Conservation (phyloP, 192 early-diverging fungal species). For the Paraglomus occultum region DNA sequence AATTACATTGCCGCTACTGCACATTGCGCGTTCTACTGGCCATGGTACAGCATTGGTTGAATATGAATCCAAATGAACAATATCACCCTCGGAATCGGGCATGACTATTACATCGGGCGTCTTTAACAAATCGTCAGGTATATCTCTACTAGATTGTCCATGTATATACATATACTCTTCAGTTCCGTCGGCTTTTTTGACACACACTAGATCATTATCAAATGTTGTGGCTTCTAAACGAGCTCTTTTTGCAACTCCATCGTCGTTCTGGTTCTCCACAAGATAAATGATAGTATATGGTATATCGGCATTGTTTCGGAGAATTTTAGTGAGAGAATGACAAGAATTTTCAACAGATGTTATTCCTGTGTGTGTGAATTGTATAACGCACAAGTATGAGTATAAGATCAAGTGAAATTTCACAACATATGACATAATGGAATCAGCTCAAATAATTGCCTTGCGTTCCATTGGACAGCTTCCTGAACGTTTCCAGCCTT, state of each 20-base stretch:
- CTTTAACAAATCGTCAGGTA: slow-evolving; percentile 14
- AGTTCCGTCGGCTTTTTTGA: not conserved
- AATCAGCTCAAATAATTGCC: not conserved
- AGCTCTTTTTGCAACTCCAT: not conserved
- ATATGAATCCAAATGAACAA: not conserved
- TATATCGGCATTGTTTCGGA: slow-evolving; percentile 9
- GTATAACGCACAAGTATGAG: too few species aligned
- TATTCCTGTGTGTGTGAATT: not conserved
- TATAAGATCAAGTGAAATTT: too few species aligned
- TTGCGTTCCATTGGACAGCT: slow-evolving; percentile 35
- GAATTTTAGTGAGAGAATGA: not conserved
- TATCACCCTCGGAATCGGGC: not conserved
- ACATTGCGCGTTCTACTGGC: slow-evolving; percentile 11
- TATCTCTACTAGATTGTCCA: slow-evolving; percentile 5
- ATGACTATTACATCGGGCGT: not conserved
- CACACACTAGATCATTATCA: slow-evolving; percentile 3
- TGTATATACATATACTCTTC: slow-evolving; percentile 2
- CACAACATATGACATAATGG: too few species aligned
- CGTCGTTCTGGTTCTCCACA: not conserved
- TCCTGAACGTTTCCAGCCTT: slow-evolving; percentile 33
- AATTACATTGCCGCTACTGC: not conserved
- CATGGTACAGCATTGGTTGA: not conserved
- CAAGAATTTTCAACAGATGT: slow-evolving; percentile 4
- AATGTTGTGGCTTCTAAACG: slow-evolving; percentile 17
- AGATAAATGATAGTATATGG: slow-evolving; percentile 21